phyloP scores from a whole-genome alignment of 2,329 filamentous ascomycete species.

The Geosmithia flava region DNA sequence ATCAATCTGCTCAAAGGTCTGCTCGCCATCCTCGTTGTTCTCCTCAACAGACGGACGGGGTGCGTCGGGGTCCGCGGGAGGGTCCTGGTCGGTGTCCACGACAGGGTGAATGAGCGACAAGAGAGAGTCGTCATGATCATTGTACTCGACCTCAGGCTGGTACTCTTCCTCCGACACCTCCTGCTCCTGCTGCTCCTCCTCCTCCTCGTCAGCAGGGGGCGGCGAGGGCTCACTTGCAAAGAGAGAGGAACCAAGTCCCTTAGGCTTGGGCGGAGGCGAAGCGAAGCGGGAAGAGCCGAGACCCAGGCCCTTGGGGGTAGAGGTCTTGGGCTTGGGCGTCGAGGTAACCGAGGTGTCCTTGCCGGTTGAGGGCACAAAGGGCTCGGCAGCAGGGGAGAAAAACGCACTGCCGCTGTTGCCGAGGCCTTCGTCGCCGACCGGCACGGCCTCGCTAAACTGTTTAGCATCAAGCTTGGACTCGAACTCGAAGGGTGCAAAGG shows the following conservation, averaged over 20 bases:
- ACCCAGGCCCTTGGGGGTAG: conserved; percentile 12
- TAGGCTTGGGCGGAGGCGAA: conserved; percentile 26
- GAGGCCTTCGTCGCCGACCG: conserved; percentile 26
- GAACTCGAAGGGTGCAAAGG: conserved; percentile 46
- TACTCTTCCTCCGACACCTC: background rate
- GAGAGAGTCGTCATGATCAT: background rate
- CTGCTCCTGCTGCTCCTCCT: background rate
- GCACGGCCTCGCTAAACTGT: conserved; percentile 38
- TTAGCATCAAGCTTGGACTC: conserved; percentile 32
- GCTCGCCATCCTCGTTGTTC: conserved; percentile 11
- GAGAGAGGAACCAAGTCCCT: conserved; percentile 29
- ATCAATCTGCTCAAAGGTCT: conserved; percentile 75
- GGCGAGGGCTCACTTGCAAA: conserved; percentile 29
- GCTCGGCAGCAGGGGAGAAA: conserved; percentile 57
- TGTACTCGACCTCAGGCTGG: background rate
- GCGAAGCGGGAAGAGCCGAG: conserved; percentile 36
- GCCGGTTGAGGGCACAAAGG: conserved; percentile 41
- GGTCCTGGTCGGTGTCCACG: background rate
- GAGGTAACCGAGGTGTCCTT: background rate
- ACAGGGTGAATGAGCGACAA: background rate
- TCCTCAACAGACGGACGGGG: conserved; percentile 1
- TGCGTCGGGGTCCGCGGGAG: background rate
- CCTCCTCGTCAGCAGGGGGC: conserved; percentile 7
- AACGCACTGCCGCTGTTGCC: conserved; percentile 1
- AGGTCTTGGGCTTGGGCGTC: conserved; percentile 16